Percentiles rank a stretch among this genome's conserved stretches.
Evolutionary conservation across 305 asterid species (phyloP).

Genomic region (Fraxinus sp.): DNA sequence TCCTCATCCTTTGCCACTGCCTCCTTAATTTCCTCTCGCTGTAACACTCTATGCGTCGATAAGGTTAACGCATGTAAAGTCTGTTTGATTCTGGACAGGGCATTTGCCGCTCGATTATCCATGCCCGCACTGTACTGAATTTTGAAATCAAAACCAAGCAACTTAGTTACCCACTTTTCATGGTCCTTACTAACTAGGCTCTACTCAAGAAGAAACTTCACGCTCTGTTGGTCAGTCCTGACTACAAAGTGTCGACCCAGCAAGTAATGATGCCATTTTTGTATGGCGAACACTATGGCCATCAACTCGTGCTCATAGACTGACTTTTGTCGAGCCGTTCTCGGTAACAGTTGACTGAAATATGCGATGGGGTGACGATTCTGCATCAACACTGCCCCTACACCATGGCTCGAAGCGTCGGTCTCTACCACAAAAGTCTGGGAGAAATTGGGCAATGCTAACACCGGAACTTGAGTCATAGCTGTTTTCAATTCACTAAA

Average conservation of each 20-base stretch:
- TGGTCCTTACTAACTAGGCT: neutral
- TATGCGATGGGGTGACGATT: neutral
- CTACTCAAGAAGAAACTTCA: neutral
- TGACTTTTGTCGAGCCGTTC: neutral
- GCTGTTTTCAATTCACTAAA: too few species aligned
- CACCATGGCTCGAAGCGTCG: neutral
- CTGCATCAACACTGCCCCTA: neutral
- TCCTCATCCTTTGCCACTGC: neutral
- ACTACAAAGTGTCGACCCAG: neutral
- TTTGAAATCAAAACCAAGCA: neutral
- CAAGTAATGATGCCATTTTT: neutral
- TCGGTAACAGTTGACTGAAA: neutral
- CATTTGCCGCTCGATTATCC: neutral
- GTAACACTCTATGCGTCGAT: neutral
- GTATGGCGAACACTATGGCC: neutral
- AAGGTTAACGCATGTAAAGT: neutral
- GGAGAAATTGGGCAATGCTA: neutral
- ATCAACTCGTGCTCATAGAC: neutral
- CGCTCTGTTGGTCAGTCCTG: neutral
- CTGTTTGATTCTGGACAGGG: neutral
- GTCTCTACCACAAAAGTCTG: neutral
- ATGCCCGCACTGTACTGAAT: neutral
- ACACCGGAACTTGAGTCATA: too few species aligned
- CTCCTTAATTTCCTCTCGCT: neutral
- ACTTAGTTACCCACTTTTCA: neutral